phyloP scores from a whole-genome alignment of 768 basidiomycete genomes.

The Termitomyces sp. region DNA sequence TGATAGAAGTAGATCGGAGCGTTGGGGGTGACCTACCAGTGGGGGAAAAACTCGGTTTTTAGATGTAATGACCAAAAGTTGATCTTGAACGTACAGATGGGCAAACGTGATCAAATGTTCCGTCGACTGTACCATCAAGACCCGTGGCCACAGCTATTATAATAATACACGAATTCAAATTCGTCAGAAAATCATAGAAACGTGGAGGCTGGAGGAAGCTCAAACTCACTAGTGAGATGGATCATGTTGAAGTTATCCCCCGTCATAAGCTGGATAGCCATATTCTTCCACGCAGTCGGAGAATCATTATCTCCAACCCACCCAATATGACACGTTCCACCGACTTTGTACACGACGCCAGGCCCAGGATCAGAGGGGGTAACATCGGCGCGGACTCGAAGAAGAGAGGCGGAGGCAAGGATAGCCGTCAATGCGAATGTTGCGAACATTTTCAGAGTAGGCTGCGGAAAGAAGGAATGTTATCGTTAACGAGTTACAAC shows the following conservation, averaged over 20 bases:
- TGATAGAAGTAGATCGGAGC: slow-evolving; percentile 81
- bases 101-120: slow-evolving; percentile 56
- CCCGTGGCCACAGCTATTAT: slow-evolving; percentile 57
- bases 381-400: slow-evolving; percentile 47
- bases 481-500: background rate
- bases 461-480: background rate
- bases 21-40: slow-evolving; percentile 60
- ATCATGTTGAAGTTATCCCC: slow-evolving; percentile 71
- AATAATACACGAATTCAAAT: background rate
- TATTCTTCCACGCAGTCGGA: slow-evolving; percentile 61
- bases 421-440: slow-evolving; percentile 33
- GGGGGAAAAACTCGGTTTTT: background rate
- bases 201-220: background rate
- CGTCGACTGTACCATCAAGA: slow-evolving; percentile 57
- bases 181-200: background rate
- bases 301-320: slow-evolving; percentile 56
- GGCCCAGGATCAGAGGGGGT: slow-evolving; percentile 59
- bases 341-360: slow-evolving; percentile 53
- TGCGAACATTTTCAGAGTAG: slow-evolving; percentile 30
- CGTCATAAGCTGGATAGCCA: slow-evolving; percentile 79
- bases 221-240: slow-evolving; percentile 55
- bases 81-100: slow-evolving; percentile 53
- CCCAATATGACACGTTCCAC: slow-evolving; percentile 46
- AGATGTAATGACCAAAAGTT: background rate
- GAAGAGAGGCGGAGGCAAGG: slow-evolving; percentile 30